phyloP scores from a whole-genome alignment of 176 grass and related monocot species.

The Phragmites australis region DNA sequence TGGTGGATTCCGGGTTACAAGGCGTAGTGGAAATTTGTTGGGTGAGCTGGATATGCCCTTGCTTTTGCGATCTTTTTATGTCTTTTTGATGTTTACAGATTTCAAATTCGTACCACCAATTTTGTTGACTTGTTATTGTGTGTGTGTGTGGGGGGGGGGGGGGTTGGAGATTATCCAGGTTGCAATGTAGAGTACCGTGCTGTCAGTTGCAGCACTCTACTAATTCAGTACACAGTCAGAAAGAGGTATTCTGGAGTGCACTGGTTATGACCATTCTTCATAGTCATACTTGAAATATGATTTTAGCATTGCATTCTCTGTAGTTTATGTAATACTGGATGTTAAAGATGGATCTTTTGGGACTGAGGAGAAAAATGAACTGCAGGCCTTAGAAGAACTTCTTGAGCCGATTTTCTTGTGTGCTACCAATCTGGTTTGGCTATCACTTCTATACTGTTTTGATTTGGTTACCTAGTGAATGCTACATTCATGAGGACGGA shows the following conservation, averaged over 20 bases:
- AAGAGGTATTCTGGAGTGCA: conserved; percentile 26
- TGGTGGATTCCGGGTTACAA: background rate
- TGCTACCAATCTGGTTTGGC: background rate
- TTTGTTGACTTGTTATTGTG: conserved; percentile 12
- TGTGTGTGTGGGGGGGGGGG: no score
- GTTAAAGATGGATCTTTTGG: background rate
- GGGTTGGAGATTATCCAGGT: background rate
- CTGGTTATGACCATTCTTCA: background rate
- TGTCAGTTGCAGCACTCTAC: conserved; percentile 27
- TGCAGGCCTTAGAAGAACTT: background rate
- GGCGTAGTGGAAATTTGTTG: background rate
- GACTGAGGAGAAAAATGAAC: conserved; percentile 13
- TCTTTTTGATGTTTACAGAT: background rate
- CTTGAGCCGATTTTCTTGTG: background rate
- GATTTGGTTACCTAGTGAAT: background rate
- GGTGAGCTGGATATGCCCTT: conserved; percentile 18
- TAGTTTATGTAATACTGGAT: background rate
- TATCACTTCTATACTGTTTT: no score
- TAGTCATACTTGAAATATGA: background rate
- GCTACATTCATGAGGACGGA: background rate
- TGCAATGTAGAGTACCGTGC: conserved; percentile 3
- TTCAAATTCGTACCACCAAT: background rate
- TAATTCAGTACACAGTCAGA: conserved; percentile 12
- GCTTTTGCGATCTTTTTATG: background rate
- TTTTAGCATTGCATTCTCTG: background rate